Percentiles rank a stretch among this genome's conserved stretches.
Evolutionary conservation across 176 grass and related monocot species (phyloP).

Genomic region (Carex littledalei): DNA sequence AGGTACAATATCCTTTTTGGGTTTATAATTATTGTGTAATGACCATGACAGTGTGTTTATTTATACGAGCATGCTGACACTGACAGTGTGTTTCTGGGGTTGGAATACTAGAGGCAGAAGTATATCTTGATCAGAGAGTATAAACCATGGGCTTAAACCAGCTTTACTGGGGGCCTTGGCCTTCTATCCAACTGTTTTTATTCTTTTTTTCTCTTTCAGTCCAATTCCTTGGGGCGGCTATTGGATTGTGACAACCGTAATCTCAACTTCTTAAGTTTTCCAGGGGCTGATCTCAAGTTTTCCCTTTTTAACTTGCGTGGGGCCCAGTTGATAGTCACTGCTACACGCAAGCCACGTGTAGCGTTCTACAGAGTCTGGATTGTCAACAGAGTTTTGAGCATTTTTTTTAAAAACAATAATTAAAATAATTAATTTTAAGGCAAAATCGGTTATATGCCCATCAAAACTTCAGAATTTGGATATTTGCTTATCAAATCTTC

Average conservation of each 20-base stretch:
- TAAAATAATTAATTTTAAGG: too few relatives aligned
- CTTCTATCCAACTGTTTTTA: not conserved
- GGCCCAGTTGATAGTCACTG: not conserved
- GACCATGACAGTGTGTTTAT: not conserved
- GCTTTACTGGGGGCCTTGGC: conserved; percentile 6
- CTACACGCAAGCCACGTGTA: not conserved
- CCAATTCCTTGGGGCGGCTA: not conserved
- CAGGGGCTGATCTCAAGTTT: not conserved
- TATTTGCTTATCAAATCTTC: too few relatives aligned
- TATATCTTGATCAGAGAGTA: not conserved
- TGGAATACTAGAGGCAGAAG: conserved; percentile 17
- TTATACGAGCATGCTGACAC: not conserved
- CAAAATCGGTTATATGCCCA: too few relatives aligned
- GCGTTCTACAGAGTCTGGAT: not conserved
- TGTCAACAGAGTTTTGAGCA: too few relatives aligned
- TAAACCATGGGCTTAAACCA: conserved; percentile 21
- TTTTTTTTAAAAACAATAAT: too few relatives aligned
- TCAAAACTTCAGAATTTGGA: too few relatives aligned
- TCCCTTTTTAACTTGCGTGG: not conserved
- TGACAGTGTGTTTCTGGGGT: not conserved
- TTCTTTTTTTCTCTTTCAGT: not conserved
- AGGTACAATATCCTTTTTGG: not conserved
- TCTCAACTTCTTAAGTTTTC: not conserved
- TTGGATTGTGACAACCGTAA: not conserved
- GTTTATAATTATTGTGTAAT: not conserved